Percentiles rank a stretch among this genome's conserved stretches.
These are phyloP conservation scores for Trebouxia gelatinosa DNA, from an alignment of 163 green algal genomes.

Conservation along the genomic window DNA sequence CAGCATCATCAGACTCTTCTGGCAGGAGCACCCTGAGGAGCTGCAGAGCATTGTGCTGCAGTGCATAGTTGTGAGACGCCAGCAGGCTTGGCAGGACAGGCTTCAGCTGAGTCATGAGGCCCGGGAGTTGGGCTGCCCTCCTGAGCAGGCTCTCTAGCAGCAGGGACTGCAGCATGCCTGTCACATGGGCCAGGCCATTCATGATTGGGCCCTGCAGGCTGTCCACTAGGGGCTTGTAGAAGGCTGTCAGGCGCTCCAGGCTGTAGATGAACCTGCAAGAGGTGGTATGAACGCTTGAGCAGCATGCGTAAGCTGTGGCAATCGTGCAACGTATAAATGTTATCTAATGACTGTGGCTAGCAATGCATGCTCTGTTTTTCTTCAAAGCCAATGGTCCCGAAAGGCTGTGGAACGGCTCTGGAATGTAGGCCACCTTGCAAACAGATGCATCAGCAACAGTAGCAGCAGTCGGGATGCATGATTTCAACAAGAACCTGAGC, in stretches of 20 bases:
- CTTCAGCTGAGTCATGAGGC: constrained; percentile 25
- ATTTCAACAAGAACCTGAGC: too few species aligned
- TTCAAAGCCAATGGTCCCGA: too few species aligned
- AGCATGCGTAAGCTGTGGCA: too few species aligned
- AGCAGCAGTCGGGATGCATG: too few species aligned
- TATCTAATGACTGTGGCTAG: too few species aligned
- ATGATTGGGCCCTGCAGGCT: background rate
- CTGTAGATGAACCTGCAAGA: constrained; percentile 28
- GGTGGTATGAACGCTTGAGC: too few species aligned
- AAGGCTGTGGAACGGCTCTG: too few species aligned
- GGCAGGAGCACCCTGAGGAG: constrained; percentile 30
- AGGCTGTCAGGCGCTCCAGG: constrained; percentile 19
- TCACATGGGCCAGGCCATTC: background rate
- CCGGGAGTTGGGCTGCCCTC: background rate
- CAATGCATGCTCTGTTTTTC: too few species aligned
- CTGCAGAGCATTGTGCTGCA: constrained; percentile 26
- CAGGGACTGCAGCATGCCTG: constrained; percentile 14
- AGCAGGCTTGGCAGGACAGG: constrained; percentile 18
- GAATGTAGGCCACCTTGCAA: too few species aligned
- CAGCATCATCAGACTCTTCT: background rate
- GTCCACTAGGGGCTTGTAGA: constrained; percentile 12
- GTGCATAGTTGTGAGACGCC: background rate
- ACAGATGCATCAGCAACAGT: too few species aligned
- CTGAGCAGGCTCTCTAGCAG: constrained; percentile 27
- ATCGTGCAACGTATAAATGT: too few species aligned